phyloP scores from a whole-genome alignment of 2,329 filamentous ascomycete species.

The Pezicula radicicola region DNA sequence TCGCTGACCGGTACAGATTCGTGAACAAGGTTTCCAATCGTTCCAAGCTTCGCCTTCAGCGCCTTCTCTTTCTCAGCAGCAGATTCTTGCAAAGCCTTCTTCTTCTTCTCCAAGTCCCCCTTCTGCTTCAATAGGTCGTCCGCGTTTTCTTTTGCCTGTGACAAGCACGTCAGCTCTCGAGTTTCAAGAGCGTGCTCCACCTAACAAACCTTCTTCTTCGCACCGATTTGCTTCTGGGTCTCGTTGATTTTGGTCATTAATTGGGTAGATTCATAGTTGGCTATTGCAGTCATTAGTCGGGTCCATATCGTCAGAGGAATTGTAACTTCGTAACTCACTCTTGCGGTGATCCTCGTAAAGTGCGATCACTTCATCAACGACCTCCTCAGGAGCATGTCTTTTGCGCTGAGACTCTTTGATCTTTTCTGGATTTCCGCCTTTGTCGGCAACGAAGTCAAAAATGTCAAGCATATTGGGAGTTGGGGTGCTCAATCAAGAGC shows the following conservation, averaged over 20 bases:
- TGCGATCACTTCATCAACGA: conserved; percentile 86
- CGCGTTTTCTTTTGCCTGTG: conserved; percentile 79
- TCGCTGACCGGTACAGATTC: conserved; percentile 79
- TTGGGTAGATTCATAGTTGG: conserved; percentile 76
- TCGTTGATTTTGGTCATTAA: conserved; percentile 83
- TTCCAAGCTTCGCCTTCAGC: conserved; percentile 75
- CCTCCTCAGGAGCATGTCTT: conserved; percentile 74
- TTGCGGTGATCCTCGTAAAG: conserved; percentile 83
- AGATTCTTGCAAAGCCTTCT: conserved; percentile 73
- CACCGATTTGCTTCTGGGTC: conserved; percentile 83
- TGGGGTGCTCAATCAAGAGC: conserved; percentile 1
- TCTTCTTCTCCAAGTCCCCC: conserved; percentile 72
- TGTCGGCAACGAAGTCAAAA: conserved; percentile 76
- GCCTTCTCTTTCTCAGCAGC: conserved; percentile 72
- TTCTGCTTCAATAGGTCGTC: conserved; percentile 78
- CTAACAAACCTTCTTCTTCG: conserved; percentile 74
- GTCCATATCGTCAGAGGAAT: conserved; percentile 2
- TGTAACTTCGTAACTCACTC: conserved; percentile 43
- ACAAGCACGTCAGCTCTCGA: not conserved
- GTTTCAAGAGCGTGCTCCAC: not conserved
- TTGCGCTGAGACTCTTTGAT: conserved; percentile 89
- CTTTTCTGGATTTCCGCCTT: conserved; percentile 85
- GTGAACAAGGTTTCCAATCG: conserved; percentile 90
- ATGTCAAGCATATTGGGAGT: conserved; percentile 65
- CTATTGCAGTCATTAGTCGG: conserved; percentile 31